phyloP scores from a whole-genome alignment of 2,329 filamentous ascomycete species.

The Nothophoma quercina region DNA sequence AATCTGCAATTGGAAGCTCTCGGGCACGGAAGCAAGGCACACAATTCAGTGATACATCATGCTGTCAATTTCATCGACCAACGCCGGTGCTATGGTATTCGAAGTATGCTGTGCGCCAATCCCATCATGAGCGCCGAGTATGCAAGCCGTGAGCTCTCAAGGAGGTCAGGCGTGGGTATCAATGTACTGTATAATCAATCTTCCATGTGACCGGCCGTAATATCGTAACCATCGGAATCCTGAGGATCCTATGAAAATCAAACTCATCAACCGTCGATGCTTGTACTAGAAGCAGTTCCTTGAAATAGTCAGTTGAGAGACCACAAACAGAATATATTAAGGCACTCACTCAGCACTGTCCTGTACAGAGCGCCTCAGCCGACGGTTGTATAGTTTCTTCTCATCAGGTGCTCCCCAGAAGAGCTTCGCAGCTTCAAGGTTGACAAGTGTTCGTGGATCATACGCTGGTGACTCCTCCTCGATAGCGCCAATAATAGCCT shows the following conservation, averaged over 20 bases:
- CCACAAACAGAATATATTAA: neutral
- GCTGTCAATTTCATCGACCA: constrained; percentile 4
- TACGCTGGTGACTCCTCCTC: constrained; percentile 89
- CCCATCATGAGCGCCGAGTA: constrained; percentile 30
- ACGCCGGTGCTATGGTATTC: constrained; percentile 25
- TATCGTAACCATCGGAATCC: constrained; percentile 17
- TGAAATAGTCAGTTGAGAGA: neutral
- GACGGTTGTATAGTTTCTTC: constrained; percentile 83
- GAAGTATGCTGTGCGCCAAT: constrained; percentile 20
- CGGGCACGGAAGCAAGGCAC: no score
- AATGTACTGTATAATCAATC: constrained; percentile 33
- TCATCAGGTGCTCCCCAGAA: constrained; percentile 85
- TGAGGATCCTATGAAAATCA: neutral
- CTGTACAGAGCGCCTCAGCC: constrained; percentile 78
- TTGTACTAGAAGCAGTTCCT: constrained; percentile 35
- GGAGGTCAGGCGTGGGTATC: constrained; percentile 36
- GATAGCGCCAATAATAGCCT: constrained; percentile 80
- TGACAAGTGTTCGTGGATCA: constrained; percentile 86
- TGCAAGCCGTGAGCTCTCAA: constrained; percentile 28
- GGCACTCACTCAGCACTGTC: constrained; percentile 56
- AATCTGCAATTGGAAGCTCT: no score
- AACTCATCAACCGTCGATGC: neutral
- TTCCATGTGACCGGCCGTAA: constrained; percentile 31
- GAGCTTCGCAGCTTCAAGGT: constrained; percentile 83
- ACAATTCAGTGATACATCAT: no score